Evolutionary conservation across 345 rosid genomes (phyloP).

Genomic region (Arabis hirsuta): DNA sequence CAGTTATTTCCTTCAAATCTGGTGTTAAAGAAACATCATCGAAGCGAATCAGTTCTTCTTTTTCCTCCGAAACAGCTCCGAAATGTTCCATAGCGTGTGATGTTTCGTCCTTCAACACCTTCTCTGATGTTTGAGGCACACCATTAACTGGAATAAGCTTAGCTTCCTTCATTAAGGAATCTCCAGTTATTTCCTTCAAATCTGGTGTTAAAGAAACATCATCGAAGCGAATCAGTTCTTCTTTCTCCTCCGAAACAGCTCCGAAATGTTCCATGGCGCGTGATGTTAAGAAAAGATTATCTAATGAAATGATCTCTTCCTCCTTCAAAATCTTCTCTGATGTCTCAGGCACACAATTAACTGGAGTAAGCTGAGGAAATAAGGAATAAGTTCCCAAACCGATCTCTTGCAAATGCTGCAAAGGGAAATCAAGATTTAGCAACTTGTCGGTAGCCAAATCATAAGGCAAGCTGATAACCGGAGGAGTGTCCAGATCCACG

Average conservation of each 20-base stretch:
- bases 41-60: slow-evolving; percentile 8
- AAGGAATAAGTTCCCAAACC: slow-evolving; percentile 1
- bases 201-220: slow-evolving; percentile 4
- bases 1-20: background rate
- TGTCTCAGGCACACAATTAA: slow-evolving; percentile 25
- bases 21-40: slow-evolving; percentile 9
- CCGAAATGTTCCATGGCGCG: slow-evolving; percentile 13
- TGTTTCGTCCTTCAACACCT: background rate
- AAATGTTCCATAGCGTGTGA: slow-evolving; percentile 21
- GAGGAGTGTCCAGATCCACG: slow-evolving; percentile 49
- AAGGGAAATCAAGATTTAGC: slow-evolving; percentile 47
- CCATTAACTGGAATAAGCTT: background rate
- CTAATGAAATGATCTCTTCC: slow-evolving; percentile 36
- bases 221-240: slow-evolving; percentile 11
- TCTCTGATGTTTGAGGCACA: background rate
- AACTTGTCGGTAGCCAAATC: slow-evolving; percentile 51
- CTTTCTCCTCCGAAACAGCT: slow-evolving; percentile 12
- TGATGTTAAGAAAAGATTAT: slow-evolving; percentile 33
- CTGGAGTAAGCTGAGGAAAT: slow-evolving; percentile 20
- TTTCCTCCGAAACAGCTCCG: background rate
- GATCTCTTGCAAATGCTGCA: slow-evolving; percentile 21
- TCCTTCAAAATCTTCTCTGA: slow-evolving; percentile 32
- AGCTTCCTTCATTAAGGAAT: background rate
- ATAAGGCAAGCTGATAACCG: slow-evolving; percentile 39
- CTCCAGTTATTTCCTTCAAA: background rate